Evolutionary conservation across 2,329 filamentous ascomycete genomes (phyloP), one percentile per base, ranked within the genome.

Genomic region (Colletotrichum chrysophilum): DNA sequence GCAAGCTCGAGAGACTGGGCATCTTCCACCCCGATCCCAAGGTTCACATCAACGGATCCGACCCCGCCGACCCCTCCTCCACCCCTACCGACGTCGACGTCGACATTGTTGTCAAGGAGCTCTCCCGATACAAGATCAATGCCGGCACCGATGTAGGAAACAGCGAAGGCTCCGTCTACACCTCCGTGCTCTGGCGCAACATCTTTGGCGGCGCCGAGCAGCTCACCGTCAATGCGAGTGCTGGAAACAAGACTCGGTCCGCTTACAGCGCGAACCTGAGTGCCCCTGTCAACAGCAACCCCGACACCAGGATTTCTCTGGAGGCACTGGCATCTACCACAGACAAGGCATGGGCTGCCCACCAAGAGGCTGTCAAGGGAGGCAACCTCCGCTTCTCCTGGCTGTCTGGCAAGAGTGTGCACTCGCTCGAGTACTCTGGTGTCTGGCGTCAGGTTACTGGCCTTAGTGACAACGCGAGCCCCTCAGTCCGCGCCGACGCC

Each of bases 81-180:
- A 92, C 92, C 3, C 92, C 93, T 3, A 95, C 93, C 71, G 95
- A 98, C 82, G 85, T 98, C 70, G 95, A 98, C 82, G 84, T 98
- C 79, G 94, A 96, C 78, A 91, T 98, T 69, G 94, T 93, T 80
- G 90, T 98, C 72, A 92, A 92, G 69, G 96, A 99, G 85, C 93
- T 95, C 78, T 94, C 95, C 36, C 93, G 94, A 52, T 92, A 98
- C 81, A 92, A 96, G 75, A 91, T 98, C 81, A 98, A 98, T 87
- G 98, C 96, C 0, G 97, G 97, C 75, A 98, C 97, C 10, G 96
- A 98, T 82, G 90, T 98, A 61, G 97, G 97, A 77, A 98, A 97
- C 82, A 93, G 95, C 26, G 97, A 99, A 85, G 97, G 96, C 43
- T 98, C 96, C 9, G 96, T 96, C 5, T 98, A 98, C 82, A 93